Base-by-base conservation (phyloP, 1,284 basidiomycete genomes). In the Neolentinus lepideus region DNA sequence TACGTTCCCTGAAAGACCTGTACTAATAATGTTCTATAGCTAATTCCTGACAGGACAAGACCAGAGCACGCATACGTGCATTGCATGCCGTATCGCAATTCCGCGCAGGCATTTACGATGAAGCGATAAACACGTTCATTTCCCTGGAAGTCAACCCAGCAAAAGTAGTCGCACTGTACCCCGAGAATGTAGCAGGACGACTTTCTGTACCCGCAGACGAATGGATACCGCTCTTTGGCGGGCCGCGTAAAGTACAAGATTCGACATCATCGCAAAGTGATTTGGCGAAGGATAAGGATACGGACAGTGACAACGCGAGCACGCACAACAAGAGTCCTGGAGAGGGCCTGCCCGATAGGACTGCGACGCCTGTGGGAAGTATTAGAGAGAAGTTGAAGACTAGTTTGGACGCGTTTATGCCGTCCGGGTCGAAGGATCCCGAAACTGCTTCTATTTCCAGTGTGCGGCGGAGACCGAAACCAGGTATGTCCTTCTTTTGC, bases 151-250 rank as follows among this genome's bases (percentile, higher is more conserved):
- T 93, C 59, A 96, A 97, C 64, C 96, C 96, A 0, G 92, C 94
- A 1, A 92, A 95, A 65, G 92, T 99, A 0, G 81, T 99, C 12
- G 90, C 94, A 0, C 74, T 98, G 2, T 99, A 92, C 68, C 92
- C 94, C 0, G 79, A 88, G 50, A 76, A 75, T 16, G 83, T 99
- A 1, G 81, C 94, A 0, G 96, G 96, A 2, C 77, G 89, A 29
- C 71, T 98, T 11, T 76, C 85, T 12, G 80, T 88, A 0, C 80
- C 85, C 14, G 78, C 72, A 33, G 79, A 84, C 1, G 75, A 79
- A n/a, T 96, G 94, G 92, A 88, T 95, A 66, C 74, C 78, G 2
- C 71, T 96, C 8, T 98, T 92, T 69, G 95, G 94, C 10, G 95
- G 94, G 0, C 87, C 87, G 29, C 29, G 29, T 4, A 31, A 31